Percentiles rank a stretch among this genome's conserved stretches.
Conservation (phyloP, 148 eudicot species). For the Pouteria glomerata region DNA sequence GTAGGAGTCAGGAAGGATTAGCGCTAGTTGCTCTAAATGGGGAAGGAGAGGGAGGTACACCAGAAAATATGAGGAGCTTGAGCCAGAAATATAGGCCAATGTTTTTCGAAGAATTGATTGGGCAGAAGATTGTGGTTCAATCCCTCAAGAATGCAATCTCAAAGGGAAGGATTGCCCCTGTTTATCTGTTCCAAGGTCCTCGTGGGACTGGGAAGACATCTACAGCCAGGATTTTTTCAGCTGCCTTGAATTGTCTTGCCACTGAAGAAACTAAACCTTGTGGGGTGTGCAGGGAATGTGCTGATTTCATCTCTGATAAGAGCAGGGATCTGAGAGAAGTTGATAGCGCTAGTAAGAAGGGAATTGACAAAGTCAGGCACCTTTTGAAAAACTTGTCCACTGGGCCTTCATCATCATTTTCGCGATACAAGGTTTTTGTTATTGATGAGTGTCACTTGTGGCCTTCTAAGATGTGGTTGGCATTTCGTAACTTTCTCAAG, state of each 20-base stretch:
- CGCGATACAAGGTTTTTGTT: conserved; percentile 54
- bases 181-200: conserved; percentile 94
- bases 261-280: conserved; percentile 78
- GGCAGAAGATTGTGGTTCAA: conserved; percentile 82
- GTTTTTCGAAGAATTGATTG: conserved; percentile 82
- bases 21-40: conserved; percentile 50
- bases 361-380: conserved; percentile 51
- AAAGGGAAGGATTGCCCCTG: conserved; percentile 71
- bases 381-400: conserved; percentile 51
- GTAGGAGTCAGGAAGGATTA: conserved; percentile 70
- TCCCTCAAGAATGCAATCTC: conserved; percentile 72
- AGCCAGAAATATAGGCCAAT: conserved; percentile 89
- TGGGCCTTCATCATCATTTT: conserved; percentile 43
- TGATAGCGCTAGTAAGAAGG: conserved; percentile 70
- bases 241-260: conserved; percentile 94
- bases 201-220: conserved; percentile 99
- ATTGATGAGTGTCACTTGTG: conserved; percentile 87
- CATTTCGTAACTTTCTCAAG: conserved; percentile 77
- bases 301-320: conserved; percentile 68
- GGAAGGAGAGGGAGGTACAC: conserved; percentile 52
- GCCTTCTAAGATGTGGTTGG: conserved; percentile 79
- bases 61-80: conserved; percentile 66
- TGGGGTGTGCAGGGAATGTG: conserved; percentile 83
- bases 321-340: conserved; percentile 58
- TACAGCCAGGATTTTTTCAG: conserved; percentile 72